These are phyloP conservation scores for Dictyostelium discoideum DNA, from an alignment of 78 protist species.

Conservation along the genomic window dicty_2.7 NC_007089.4:6021001-6021500, in stretches of 20 bases:
- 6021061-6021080: slow-evolving; percentile 55
- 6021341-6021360: slow-evolving; percentile 76
- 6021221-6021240: slow-evolving; percentile 42
- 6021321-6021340: slow-evolving; percentile 49
- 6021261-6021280: slow-evolving; percentile 75
- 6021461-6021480: slow-evolving; percentile 80
- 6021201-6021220: slow-evolving; percentile 51
- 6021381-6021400: slow-evolving; percentile 78
- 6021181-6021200: slow-evolving; percentile 64
- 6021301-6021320: slow-evolving; percentile 81
- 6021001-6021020: slow-evolving; percentile 75
- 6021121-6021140: slow-evolving; percentile 71
- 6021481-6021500: slow-evolving; percentile 76
- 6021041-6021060: slow-evolving; percentile 77
- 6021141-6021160: slow-evolving; percentile 72
- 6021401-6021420: slow-evolving; percentile 65
- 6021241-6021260: slow-evolving; percentile 66
- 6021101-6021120: slow-evolving; percentile 79
- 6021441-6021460: slow-evolving; percentile 79
- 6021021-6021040: slow-evolving; percentile 80
- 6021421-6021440: slow-evolving; percentile 84
- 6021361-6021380: slow-evolving; percentile 79
- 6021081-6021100: slow-evolving; percentile 50
- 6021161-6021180: slow-evolving; percentile 73
- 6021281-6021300: slow-evolving; percentile 62